These are phyloP conservation scores for Phytophthora brassicae DNA, from an alignment of 352 stramenopile genomes.

Conservation along the genomic window DNA sequence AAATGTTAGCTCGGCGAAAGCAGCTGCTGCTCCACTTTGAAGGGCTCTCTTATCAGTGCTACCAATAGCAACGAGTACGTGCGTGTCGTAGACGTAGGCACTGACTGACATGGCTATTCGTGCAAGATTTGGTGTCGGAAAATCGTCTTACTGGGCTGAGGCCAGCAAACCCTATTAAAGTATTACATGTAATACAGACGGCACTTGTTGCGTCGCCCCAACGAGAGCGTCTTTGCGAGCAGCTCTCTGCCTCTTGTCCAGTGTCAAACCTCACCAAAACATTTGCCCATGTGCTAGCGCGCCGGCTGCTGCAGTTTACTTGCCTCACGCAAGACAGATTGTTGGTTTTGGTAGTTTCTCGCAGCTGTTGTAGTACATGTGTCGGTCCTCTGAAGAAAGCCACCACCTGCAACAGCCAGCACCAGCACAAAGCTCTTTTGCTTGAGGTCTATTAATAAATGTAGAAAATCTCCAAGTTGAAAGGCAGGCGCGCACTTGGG, in stretches of 20 bases:
- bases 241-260: constrained; percentile 20
- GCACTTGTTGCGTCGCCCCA: no score
- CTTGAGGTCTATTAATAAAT: no score
- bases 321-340: constrained; percentile 6
- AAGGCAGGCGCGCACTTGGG: no score
- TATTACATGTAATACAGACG: no score
- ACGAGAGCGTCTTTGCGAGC: constrained; percentile 10
- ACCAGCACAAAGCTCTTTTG: no score
- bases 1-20: constrained; percentile 29
- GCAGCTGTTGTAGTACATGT: constrained; percentile 29
- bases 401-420: no score
- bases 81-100: constrained; percentile 25
- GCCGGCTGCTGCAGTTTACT: constrained; percentile 30
- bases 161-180: constrained; percentile 37
- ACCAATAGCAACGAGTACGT: constrained; percentile 31
- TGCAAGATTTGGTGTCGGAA: constrained; percentile 22
- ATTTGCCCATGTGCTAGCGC: constrained; percentile 20
- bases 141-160: constrained; percentile 17
- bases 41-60: constrained; percentile 29
- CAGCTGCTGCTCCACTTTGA: constrained; percentile 18
- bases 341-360: constrained; percentile 37
- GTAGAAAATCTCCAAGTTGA: no score
- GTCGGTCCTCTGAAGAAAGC: background rate
- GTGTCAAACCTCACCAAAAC: constrained; percentile 9
- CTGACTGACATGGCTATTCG: constrained; percentile 24